These are phyloP conservation scores for Cryptococcus sp. DNA, from an alignment of 1,284 basidiomycete species.

Conservation along the genomic window DNA sequence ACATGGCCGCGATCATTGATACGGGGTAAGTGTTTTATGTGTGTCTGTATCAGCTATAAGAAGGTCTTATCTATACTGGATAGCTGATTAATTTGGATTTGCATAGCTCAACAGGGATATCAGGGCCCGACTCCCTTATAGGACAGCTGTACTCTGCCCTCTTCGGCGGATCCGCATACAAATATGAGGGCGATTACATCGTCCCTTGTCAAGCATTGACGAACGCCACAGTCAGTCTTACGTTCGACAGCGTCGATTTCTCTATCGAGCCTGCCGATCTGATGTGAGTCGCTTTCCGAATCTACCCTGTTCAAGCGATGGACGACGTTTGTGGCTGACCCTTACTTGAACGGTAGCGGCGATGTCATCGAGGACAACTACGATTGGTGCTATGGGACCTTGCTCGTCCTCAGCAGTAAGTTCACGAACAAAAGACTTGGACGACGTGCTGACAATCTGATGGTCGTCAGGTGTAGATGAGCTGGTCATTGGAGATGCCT, in stretches of 20 bases:
- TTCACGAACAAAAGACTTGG: background rate
- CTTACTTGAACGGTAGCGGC: background rate
- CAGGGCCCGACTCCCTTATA: background rate
- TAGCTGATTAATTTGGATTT: background rate
- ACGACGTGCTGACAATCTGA: background rate
- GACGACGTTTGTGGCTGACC: no score
- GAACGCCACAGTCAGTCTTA: slow-evolving; percentile 4
- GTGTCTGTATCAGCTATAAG: no score
- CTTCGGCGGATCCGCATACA: background rate
- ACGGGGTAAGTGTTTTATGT: slow-evolving; percentile 4
- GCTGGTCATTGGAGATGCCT: slow-evolving; percentile 12
- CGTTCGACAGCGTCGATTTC: slow-evolving; percentile 8
- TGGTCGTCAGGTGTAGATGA: background rate
- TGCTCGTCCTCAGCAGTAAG: slow-evolving; percentile 4
- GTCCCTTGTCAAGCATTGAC: slow-evolving; percentile 2
- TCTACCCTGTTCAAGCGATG: background rate
- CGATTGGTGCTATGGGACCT: slow-evolving; percentile 7
- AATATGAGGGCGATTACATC: slow-evolving; percentile 2
- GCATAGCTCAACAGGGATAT: slow-evolving; percentile 1
- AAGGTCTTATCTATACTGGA: no score
- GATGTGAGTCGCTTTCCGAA: slow-evolving; percentile 3
- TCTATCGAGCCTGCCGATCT: slow-evolving; percentile 3
- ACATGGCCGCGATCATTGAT: background rate
- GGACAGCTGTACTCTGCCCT: slow-evolving; percentile 1
- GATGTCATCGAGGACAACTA: background rate